Conservation (phyloP, 1,284 basidiomycete species). For the Moesziomyces sp. region DNA sequence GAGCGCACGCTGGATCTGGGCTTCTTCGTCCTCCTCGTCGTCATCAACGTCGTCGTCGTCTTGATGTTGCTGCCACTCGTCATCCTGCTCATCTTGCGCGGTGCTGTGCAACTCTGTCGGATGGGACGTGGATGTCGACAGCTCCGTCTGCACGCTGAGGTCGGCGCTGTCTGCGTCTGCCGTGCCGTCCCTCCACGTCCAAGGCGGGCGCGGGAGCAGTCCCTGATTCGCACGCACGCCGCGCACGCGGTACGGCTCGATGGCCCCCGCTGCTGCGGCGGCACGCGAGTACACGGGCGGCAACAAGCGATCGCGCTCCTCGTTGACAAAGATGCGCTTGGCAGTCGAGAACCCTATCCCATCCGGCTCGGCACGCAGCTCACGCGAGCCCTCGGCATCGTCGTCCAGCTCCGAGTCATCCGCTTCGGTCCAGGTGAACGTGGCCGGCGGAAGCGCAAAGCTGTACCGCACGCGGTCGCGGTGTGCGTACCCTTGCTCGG, state of each 20-base stretch:
- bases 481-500: constrained; percentile 14
- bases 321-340: constrained; percentile 24
- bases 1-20: constrained; percentile 4
- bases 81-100: neutral
- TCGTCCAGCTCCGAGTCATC: constrained; percentile 7
- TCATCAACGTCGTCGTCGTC: constrained; percentile 7
- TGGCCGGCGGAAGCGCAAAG: constrained; percentile 31
- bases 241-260: constrained; percentile 26
- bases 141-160: constrained; percentile 7
- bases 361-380: constrained; percentile 31
- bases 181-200: constrained; percentile 22
- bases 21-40: constrained; percentile 8
- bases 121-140: constrained; percentile 7
- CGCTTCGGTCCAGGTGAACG: constrained; percentile 24
- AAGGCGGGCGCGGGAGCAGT: constrained; percentile 17
- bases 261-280: neutral
- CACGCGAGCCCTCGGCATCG: neutral
- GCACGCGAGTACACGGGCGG: constrained; percentile 21
- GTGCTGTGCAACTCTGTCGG: constrained; percentile 3
- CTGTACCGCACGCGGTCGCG: constrained; percentile 36
- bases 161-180: neutral
- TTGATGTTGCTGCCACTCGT: constrained; percentile 1
- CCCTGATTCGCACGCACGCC: constrained; percentile 23
- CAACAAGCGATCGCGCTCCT: constrained; percentile 29
- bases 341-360: constrained; percentile 41